Percentiles rank a stretch among this genome's conserved stretches.
Evolutionary conservation across 2,329 filamentous ascomycete genomes (phyloP).

Genomic region (Chaetomium olivaceum): DNA sequence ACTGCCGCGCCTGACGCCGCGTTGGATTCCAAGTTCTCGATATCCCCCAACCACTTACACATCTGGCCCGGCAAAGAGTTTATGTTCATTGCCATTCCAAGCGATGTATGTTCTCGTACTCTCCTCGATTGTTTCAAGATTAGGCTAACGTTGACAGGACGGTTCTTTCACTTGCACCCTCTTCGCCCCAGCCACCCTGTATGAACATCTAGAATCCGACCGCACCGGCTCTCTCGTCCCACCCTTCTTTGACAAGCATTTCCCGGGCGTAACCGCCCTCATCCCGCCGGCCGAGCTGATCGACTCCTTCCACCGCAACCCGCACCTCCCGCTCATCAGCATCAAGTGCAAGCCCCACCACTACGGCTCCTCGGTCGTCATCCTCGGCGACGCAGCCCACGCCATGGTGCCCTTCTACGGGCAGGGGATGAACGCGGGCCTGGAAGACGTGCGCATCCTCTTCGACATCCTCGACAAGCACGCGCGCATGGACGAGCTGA

Average conservation of each 20-base stretch:
- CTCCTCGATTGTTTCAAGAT: not conserved
- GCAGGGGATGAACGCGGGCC: slow-evolving; percentile 94
- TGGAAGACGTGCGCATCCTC: slow-evolving; percentile 89
- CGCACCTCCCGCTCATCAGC: slow-evolving; percentile 88
- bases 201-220: slow-evolving; percentile 64
- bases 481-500: slow-evolving; percentile 29
- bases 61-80: slow-evolving; percentile 94
- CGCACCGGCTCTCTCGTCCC: slow-evolving; percentile 55
- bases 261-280: slow-evolving; percentile 78
- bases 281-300: slow-evolving; percentile 69
- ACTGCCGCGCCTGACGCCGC: slow-evolving; percentile 35
- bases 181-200: slow-evolving; percentile 75
- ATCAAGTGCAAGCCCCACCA: slow-evolving; percentile 93
- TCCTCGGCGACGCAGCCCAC: slow-evolving; percentile 91
- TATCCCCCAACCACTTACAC: slow-evolving; percentile 90
- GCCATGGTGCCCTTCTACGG: slow-evolving; percentile 99
- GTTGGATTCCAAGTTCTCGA: slow-evolving; percentile 60
- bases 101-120: slow-evolving; percentile 48
- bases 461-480: slow-evolving; percentile 79
- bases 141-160: slow-evolving; percentile 54
- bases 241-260: slow-evolving; percentile 77
- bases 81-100: slow-evolving; percentile 98
- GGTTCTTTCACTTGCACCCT: slow-evolving; percentile 94
- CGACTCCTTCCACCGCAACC: slow-evolving; percentile 75
- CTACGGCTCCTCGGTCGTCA: slow-evolving; percentile 72